Conservation (phyloP, 371 early-diverging fungal genomes). For the Lichtheimia ornata region DNA sequence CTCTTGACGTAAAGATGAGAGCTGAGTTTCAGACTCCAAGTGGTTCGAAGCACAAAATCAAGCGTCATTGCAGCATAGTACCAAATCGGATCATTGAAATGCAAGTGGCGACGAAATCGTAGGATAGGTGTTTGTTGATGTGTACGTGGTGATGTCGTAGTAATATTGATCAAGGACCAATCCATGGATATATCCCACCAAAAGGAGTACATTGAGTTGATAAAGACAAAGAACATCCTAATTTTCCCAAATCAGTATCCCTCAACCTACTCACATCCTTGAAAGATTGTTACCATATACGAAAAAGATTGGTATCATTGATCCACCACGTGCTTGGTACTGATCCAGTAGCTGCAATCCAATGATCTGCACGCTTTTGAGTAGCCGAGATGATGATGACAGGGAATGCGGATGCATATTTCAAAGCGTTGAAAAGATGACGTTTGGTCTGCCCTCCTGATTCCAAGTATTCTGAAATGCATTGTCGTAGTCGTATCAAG, state of each 20-base stretch:
- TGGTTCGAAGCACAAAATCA: conserved; percentile 80
- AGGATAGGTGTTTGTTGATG: conserved; percentile 29
- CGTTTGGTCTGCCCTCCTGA: conserved; percentile 50
- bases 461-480: conserved; percentile 72
- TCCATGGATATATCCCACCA: conserved; percentile 95
- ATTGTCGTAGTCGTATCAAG: conserved; percentile 86
- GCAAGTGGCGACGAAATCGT: conserved; percentile 63
- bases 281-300: conserved; percentile 35
- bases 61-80: conserved; percentile 77
- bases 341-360: conserved; percentile 32
- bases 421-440: conserved; percentile 85
- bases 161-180: conserved; percentile 72
- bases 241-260: too few relatives aligned
- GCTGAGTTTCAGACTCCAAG: conserved; percentile 84
- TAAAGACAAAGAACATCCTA: conserved; percentile 76
- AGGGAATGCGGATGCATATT: conserved; percentile 83
- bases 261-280: too few relatives aligned
- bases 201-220: conserved; percentile 90
- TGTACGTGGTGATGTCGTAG: conserved; percentile 12
- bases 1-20: conserved; percentile 69
- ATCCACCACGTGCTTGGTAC: conserved; percentile 44
- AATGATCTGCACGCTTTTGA: conserved; percentile 55
- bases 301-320: conserved; percentile 39
- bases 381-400: conserved; percentile 76
- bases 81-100: conserved; percentile 59